Base-by-base conservation (phyloP, 768 basidiomycete genomes). In the Leccinum boreale region DNA sequence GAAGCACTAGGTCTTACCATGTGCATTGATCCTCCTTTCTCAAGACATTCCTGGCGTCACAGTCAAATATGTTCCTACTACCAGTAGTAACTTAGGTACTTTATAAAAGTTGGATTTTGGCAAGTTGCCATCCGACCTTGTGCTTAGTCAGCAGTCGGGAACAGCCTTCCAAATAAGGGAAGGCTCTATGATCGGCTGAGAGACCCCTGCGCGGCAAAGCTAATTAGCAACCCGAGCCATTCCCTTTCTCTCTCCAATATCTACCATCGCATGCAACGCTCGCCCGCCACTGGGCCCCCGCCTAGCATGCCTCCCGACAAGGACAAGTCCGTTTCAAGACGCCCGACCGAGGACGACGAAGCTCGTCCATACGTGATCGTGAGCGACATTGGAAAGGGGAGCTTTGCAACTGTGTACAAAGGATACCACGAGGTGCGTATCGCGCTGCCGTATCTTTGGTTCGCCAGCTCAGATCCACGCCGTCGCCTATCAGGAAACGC, bases 331-430 rank as follows among this genome's bases (percentile, higher is more conserved):
- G 23, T 7, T 1, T 42, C 68, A 12, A 65, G 60, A 60, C 69
- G 72, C 24, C 57, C 67, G 39, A 66, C 72, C 10, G 86, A 89
- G 56, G 87, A 90, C 59, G 85, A 89, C 58, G 88, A 92, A 62
- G 78, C 84, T 47, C 81, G 77, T 63, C 91, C 91, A 26, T 93
- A 92, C 66, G 80, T 93, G 61, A 85, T 93, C 59, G 84, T 84
- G 8, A 78, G 76, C 56, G 84, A 90, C 65, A 85, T 94, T 55
- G 91, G 91, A 35, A 91, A 90, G 71, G 96, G 96, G 17, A 94
- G 90, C 71, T 98, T 98, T 73, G 96, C 96, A 15, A 96, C 90
- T 0, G 96, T 99, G 42, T 95, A 92, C 73, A 92, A 92, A 65
- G 95, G 93, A 52, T 93, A 92, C 75, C 89, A 94, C 71, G 86